Evolutionary conservation across 768 basidiomycete species (phyloP).

Genomic region (Lactarius trivialis): DNA sequence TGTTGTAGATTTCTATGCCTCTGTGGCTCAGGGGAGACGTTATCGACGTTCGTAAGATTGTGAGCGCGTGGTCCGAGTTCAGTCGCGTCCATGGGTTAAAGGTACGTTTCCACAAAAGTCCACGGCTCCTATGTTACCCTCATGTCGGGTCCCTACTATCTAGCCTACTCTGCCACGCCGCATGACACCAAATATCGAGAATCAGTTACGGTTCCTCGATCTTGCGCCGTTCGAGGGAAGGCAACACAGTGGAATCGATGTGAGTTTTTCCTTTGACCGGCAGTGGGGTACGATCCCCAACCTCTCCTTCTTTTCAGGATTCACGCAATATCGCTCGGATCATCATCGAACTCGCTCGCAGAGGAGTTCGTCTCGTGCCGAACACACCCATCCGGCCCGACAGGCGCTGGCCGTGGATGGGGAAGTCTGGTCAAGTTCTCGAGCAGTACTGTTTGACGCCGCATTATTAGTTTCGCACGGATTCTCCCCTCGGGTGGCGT

Average conservation of each 20-base stretch:
- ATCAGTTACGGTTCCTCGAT: slow-evolving; percentile 68
- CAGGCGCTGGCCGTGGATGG: slow-evolving; percentile 84
- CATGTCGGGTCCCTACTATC: slow-evolving; percentile 12
- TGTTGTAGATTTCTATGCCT: slow-evolving; percentile 55
- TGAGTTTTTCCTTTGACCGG: slow-evolving; percentile 36
- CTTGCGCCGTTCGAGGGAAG: slow-evolving; percentile 76
- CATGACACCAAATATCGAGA: slow-evolving; percentile 53
- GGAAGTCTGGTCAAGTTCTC: slow-evolving; percentile 59
- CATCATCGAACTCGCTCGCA: slow-evolving; percentile 66
- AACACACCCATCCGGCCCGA: slow-evolving; percentile 64
- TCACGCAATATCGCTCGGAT: slow-evolving; percentile 84
- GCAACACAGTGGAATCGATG: slow-evolving; percentile 86
- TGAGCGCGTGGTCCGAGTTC: slow-evolving; percentile 38
- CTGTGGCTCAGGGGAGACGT: slow-evolving; percentile 67
- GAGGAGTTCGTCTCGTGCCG: slow-evolving; percentile 60
- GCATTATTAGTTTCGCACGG: not conserved
- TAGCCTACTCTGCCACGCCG: slow-evolving; percentile 25
- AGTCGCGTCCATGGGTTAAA: not conserved
- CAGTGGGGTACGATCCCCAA: not conserved
- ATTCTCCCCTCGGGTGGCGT: not conserved
- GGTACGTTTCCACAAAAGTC: slow-evolving; percentile 5
- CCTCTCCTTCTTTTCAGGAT: slow-evolving; percentile 50
- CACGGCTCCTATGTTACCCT: not conserved
- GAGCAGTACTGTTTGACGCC: slow-evolving; percentile 33
- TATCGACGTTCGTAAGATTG: slow-evolving; percentile 63